Base-by-base conservation (phyloP, 1,284 basidiomycete species). In the Cutaneotrichosporon sp. region DNA sequence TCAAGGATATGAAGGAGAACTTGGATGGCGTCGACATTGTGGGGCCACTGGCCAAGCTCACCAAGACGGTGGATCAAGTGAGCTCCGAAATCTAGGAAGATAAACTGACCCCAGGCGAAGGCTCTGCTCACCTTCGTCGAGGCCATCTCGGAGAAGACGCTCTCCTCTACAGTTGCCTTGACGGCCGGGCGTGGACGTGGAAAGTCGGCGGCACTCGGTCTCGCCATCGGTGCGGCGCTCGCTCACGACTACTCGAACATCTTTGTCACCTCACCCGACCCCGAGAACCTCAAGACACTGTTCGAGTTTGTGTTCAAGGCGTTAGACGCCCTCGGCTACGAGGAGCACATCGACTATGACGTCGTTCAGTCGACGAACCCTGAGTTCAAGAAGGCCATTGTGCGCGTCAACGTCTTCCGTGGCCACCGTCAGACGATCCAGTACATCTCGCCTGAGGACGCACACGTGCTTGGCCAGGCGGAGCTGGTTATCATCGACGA, bases 241-340 rank as follows among this genome's bases (percentile, higher is more conserved):
- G 91, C 90, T 0, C 91, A 97, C 75, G 94, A 94, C 21, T 99
- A 99, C 80, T 91, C 92, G 62, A 99, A 99, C 81, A 93, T 99
- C 67, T 99, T 99, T 77, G 93, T 99, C 58, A 99, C 97, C 5
- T 95, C 91, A 75, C 97, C 97, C 1, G 93, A 90, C 75, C 97
- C 97, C 1, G 96, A 98, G 81, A 99, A 99, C 81, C 83, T 99
- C 81, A 94, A 91, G 82, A 99, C 96, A 0, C 79, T 98, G n/a
- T 99, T 98, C 77, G 93, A 98, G 70, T 99, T 99, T 76, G 86
- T 98, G 52, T 97, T 98, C 85, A 97, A 97, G 80, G 97, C 96
- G 0, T 85, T 99, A 81, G 94, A 98, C 75, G 90, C 87, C 3
- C 82, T 99, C 13, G 94, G 93, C 0, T 99, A 97, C 79, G 94